A percentile compares a stretch with the other conserved stretches of the same genome.
Conservation (phyloP, 2,329 filamentous ascomycete genomes). For the Arthroderma sp. region DNA sequence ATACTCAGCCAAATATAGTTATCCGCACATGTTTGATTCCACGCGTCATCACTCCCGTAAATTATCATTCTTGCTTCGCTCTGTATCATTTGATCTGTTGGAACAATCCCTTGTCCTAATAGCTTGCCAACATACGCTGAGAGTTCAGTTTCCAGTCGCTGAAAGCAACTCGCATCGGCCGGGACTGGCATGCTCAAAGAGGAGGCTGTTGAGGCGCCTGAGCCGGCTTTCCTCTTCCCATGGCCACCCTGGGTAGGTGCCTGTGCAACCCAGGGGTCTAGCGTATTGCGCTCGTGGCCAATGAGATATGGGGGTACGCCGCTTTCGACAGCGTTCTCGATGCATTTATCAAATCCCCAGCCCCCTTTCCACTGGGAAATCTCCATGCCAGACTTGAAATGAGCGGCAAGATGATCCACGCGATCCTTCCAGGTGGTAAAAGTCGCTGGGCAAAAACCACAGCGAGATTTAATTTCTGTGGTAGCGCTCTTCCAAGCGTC, state of each 20-base stretch:
- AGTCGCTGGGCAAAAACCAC: slow-evolving; percentile 29
- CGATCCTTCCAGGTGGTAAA: slow-evolving; percentile 33
- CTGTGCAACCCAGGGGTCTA: slow-evolving; percentile 20
- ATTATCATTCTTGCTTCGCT: slow-evolving; percentile 18
- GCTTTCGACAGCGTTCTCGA: slow-evolving; percentile 25
- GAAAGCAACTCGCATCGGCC: slow-evolving; percentile 28
- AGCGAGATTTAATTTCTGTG: slow-evolving; percentile 38
- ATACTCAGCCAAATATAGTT: slow-evolving; percentile 33
- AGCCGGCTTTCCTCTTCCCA: slow-evolving; percentile 1
- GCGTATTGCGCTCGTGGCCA: slow-evolving; percentile 19
- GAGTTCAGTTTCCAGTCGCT: slow-evolving; percentile 28
- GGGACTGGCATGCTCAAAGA: slow-evolving; percentile 16
- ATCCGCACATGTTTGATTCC: slow-evolving; percentile 33
- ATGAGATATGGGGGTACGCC: slow-evolving; percentile 26
- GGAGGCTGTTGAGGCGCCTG: not conserved
- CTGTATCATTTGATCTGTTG: slow-evolving; percentile 21
- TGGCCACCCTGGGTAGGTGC: not conserved
- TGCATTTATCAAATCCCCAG: slow-evolving; percentile 27
- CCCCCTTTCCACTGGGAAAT: slow-evolving; percentile 30
- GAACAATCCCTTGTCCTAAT: slow-evolving; percentile 20
- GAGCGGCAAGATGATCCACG: slow-evolving; percentile 28
- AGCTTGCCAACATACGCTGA: slow-evolving; percentile 26
- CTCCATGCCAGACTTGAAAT: slow-evolving; percentile 25
- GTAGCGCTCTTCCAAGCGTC: slow-evolving; percentile 46
- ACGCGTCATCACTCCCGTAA: slow-evolving; percentile 20